Conservation (phyloP, 2,329 filamentous ascomycete genomes). For the Cercospora zeina region DNA sequence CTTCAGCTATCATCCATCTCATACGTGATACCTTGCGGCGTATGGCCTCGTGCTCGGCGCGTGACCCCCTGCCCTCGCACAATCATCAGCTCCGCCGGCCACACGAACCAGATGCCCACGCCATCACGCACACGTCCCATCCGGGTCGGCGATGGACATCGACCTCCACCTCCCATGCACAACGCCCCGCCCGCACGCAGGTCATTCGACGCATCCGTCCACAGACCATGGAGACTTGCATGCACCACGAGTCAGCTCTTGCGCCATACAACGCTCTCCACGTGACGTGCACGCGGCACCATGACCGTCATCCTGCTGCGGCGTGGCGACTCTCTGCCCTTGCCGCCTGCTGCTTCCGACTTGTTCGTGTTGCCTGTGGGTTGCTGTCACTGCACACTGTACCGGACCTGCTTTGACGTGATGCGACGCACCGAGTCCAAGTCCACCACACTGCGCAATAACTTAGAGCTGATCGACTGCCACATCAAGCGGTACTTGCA, state of each 20-base stretch:
- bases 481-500: not conserved
- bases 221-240: not conserved
- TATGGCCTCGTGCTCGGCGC: not conserved
- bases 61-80: constrained; percentile 2
- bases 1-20: not conserved
- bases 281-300: constrained; percentile 7
- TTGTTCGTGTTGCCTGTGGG: not conserved
- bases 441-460: not conserved
- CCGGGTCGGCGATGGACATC: constrained; percentile 1
- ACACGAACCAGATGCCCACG: constrained; percentile 1
- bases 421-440: not conserved
- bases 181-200: not conserved
- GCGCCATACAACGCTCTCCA: constrained; percentile 4
- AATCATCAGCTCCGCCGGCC: not conserved
- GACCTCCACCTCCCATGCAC: not conserved
- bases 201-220: not conserved
- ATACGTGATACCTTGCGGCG: too few species aligned
- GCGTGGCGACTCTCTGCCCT: constrained; percentile 6
- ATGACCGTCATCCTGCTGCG: constrained; percentile 8
- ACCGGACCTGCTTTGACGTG: constrained; percentile 12
- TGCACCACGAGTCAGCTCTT: constrained; percentile 13
- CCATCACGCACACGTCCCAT: constrained; percentile 5
- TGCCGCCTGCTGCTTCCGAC: too few species aligned
- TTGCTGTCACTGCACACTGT: constrained; percentile 6
- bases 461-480: not conserved